Conservation (phyloP, 1,139 yeast genomes). For the Candida sanyaensis region DNA sequence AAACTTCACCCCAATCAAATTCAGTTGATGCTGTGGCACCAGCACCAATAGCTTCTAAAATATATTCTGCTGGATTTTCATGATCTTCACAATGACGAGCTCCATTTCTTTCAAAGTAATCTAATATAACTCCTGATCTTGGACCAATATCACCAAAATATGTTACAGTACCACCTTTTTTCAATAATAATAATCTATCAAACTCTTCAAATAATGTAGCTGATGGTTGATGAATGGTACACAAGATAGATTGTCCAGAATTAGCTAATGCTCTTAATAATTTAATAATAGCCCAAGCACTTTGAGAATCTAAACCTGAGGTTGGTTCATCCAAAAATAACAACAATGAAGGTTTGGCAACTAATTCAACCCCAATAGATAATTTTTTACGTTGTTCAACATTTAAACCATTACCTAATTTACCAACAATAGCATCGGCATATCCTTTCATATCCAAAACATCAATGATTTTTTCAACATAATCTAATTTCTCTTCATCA, state of each 20-base stretch:
- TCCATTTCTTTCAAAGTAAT: slow-evolving; percentile 71
- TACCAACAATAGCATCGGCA: slow-evolving; percentile 66
- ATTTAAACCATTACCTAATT: slow-evolving; percentile 57
- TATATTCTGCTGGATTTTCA: slow-evolving; percentile 70
- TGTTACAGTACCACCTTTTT: slow-evolving; percentile 75
- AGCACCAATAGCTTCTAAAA: slow-evolving; percentile 64
- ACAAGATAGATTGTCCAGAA: slow-evolving; percentile 80
- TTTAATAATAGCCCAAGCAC: slow-evolving; percentile 85
- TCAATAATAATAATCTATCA: slow-evolving; percentile 71
- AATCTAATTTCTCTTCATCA: slow-evolving; percentile 42
- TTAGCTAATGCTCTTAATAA: slow-evolving; percentile 73
- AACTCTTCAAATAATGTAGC: slow-evolving; percentile 76
- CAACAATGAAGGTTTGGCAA: slow-evolving; percentile 81
- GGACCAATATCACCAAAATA: slow-evolving; percentile 80
- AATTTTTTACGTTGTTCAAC: slow-evolving; percentile 68
- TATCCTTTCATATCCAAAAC: slow-evolving; percentile 60
- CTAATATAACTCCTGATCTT: slow-evolving; percentile 58
- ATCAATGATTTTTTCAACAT: slow-evolving; percentile 58
- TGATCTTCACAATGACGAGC: slow-evolving; percentile 54
- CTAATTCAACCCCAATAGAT: slow-evolving; percentile 81
- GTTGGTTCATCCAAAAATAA: slow-evolving; percentile 91
- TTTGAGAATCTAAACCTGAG: slow-evolving; percentile 89
- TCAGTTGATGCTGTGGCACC: slow-evolving; percentile 60
- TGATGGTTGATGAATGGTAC: slow-evolving; percentile 85
- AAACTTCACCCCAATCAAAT: slow-evolving; percentile 48